These are phyloP conservation scores for Phytophthora pisi DNA, from an alignment of 352 stramenopile genomes.

Conservation along the genomic window DNA sequence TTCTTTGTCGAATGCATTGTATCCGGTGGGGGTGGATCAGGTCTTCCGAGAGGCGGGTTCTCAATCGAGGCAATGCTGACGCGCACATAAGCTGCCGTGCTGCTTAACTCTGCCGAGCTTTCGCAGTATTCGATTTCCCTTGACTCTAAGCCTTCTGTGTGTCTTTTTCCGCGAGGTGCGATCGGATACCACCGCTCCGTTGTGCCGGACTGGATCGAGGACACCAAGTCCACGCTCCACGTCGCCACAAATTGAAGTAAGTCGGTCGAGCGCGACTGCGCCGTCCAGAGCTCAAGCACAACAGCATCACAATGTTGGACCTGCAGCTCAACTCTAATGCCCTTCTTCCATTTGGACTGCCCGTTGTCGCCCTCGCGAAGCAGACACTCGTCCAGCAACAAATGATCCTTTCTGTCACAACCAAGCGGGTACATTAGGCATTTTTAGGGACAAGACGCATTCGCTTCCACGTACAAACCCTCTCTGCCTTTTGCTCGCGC, in stretches of 20 bases:
- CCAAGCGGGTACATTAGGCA: no score
- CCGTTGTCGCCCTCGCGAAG: background rate
- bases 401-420: background rate
- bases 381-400: conserved; percentile 20
- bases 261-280: conserved; percentile 5
- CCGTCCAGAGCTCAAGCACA: conserved; percentile 26
- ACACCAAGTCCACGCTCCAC: conserved; percentile 25
- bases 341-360: conserved; percentile 4
- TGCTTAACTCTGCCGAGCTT: conserved; percentile 11
- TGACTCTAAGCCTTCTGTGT: background rate
- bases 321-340: conserved; percentile 8
- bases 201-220: conserved; percentile 26
- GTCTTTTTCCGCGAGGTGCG: background rate
- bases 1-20: conserved; percentile 1
- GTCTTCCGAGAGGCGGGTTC: background rate
- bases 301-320: background rate
- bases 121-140: conserved; percentile 1
- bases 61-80: conserved; percentile 9
- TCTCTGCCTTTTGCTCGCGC: background rate
- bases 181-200: conserved; percentile 28
- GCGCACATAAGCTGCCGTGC: conserved; percentile 16
- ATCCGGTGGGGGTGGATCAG: background rate
- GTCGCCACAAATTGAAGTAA: conserved; percentile 38
- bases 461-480: conserved; percentile 8
- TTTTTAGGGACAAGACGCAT: no score